phyloP scores from a whole-genome alignment of 73 alveolate genomes.

The Urostyla sp. region DNA sequence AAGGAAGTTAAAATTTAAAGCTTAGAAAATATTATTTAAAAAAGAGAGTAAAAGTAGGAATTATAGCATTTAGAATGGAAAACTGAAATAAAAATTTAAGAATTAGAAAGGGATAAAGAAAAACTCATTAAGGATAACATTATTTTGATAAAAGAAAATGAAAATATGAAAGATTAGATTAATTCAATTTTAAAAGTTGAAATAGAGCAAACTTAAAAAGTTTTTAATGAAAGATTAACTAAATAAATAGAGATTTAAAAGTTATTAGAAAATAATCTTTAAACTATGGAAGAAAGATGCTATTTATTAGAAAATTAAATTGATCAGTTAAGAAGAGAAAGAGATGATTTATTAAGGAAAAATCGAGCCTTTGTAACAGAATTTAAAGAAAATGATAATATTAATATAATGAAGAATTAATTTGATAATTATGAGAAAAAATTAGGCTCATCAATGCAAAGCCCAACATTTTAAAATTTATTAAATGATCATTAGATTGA shows the following conservation, averaged over 20 bases:
- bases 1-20: constrained; percentile 29
- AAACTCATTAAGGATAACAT: constrained; percentile 48
- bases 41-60: constrained; percentile 1
- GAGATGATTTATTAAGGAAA: constrained; percentile 2
- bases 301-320: constrained; percentile 13
- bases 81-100: not conserved
- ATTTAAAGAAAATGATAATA: constrained; percentile 4
- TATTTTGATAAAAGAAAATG: constrained; percentile 21
- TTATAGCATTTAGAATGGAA: constrained; percentile 11
- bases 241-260: constrained; percentile 8
- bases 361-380: not conserved
- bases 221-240: not conserved
- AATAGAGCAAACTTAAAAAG: not conserved
- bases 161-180: constrained; percentile 19
- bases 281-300: constrained; percentile 39
- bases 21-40: constrained; percentile 6
- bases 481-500: too few relatives aligned
- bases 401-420: not conserved
- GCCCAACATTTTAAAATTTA: constrained; percentile 29
- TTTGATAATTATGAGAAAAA: not conserved
- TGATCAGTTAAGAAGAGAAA: constrained; percentile 10
- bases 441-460: not conserved
- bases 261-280: constrained; percentile 10
- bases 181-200: constrained; percentile 1
- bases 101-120: constrained; percentile 7